Evolutionary conservation across 768 basidiomycete genomes (phyloP).

Genomic region (Lactifluus subvellereus): DNA sequence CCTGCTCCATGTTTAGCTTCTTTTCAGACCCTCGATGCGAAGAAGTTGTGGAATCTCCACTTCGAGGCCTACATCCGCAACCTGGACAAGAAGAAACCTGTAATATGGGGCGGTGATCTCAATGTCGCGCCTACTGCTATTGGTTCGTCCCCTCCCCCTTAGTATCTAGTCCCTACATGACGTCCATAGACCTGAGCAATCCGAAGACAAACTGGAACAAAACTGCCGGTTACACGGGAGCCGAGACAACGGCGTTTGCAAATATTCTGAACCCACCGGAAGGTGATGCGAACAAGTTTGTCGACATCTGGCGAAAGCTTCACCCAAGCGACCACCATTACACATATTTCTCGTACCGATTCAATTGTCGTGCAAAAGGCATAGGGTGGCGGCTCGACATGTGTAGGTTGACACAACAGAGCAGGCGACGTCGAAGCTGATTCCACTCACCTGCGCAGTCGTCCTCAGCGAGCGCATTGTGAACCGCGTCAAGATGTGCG

Average conservation of each 20-base stretch:
- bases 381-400: constrained; percentile 86
- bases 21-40: constrained; percentile 61
- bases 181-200: constrained; percentile 55
- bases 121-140: constrained; percentile 79
- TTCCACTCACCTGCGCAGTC: constrained; percentile 40
- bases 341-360: constrained; percentile 81
- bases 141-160: constrained; percentile 35
- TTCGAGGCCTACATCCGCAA: constrained; percentile 68
- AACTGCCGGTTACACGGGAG: constrained; percentile 76
- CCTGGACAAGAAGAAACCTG: constrained; percentile 72
- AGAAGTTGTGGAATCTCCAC: constrained; percentile 74
- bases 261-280: constrained; percentile 55
- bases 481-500: constrained; percentile 68
- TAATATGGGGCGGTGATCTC: constrained; percentile 85
- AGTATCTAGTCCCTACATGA: neutral
- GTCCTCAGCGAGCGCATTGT: constrained; percentile 66
- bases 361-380: constrained; percentile 73
- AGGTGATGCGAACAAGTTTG: constrained; percentile 40
- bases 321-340: constrained; percentile 70
- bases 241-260: constrained; percentile 70
- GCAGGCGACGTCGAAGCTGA: neutral
- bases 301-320: constrained; percentile 73
- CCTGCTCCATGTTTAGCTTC: neutral
- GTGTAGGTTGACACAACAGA: constrained; percentile 43
- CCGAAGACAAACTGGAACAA: constrained; percentile 82